These are phyloP conservation scores for Fistulifera solaris DNA, from an alignment of 108 stramenopile genomes.

Conservation along the genomic window DNA sequence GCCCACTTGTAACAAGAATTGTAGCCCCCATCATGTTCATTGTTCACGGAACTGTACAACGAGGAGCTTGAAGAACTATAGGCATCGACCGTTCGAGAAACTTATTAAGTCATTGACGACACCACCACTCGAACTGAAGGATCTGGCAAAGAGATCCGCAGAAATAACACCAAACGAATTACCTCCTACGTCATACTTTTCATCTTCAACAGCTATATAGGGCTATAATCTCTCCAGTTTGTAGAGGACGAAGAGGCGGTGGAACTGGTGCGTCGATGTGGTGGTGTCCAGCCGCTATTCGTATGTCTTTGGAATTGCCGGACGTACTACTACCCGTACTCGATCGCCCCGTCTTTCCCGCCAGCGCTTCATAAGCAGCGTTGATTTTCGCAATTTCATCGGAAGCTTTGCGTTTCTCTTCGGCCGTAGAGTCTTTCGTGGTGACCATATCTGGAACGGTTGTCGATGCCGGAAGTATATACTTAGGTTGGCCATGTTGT, in stretches of 20 bases:
- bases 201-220: conserved; percentile 29
- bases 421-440: conserved; percentile 30
- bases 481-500: too few relatives aligned
- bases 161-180: conserved; percentile 72
- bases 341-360: conserved; percentile 27
- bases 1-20: conserved; percentile 38
- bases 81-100: conserved; percentile 68
- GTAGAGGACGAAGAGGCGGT: background rate
- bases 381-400: conserved; percentile 76
- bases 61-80: conserved; percentile 6
- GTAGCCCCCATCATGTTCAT: conserved; percentile 41
- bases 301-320: conserved; percentile 2
- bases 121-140: conserved; percentile 31
- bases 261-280: conserved; percentile 48
- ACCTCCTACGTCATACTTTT: conserved; percentile 58
- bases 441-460: conserved; percentile 68
- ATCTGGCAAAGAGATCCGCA: conserved; percentile 59
- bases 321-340: background rate
- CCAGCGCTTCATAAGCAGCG: conserved; percentile 64
- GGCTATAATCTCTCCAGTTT: conserved; percentile 76
- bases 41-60: conserved; percentile 5
- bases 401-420: conserved; percentile 54
- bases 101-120: conserved; percentile 67
- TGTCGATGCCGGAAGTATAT: too few relatives aligned
- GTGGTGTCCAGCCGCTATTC: conserved; percentile 45